A percentile compares a stretch with the other conserved stretches of the same genome.
These are phyloP conservation scores for Beauveria asiatica DNA, from an alignment of 2,329 filamentous ascomycete species.

Conservation along the genomic window DNA sequence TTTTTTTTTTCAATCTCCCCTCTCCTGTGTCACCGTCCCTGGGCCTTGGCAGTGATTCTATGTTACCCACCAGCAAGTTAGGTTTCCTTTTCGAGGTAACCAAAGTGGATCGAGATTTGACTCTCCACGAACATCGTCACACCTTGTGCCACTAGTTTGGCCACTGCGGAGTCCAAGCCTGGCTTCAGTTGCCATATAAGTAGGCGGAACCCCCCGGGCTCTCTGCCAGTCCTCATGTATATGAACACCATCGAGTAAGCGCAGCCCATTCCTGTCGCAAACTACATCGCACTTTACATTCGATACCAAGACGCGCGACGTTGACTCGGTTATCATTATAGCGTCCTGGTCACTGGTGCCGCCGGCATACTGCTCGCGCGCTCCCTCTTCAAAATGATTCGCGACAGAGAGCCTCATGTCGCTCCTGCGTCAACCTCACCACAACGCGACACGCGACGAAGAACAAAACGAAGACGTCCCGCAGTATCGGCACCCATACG, in stretches of 20 bases:
- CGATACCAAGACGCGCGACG: not conserved
- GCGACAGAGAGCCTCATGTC: not conserved
- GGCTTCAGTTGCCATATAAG: not conserved
- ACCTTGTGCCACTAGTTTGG: not conserved
- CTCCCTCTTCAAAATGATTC: constrained; percentile 4
- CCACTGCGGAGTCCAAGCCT: not conserved
- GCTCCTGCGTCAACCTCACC: not conserved
- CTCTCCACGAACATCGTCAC: not conserved
- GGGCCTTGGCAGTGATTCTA: not conserved
- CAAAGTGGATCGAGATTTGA: not conserved
- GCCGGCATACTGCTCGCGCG: constrained; percentile 1
- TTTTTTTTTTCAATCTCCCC: not conserved
- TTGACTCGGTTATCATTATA: not conserved
- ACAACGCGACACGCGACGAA: not conserved
- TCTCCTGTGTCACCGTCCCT: not conserved
- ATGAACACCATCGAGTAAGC: constrained; percentile 9
- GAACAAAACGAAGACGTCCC: not conserved
- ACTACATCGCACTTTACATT: not conserved
- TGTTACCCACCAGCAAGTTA: not conserved
- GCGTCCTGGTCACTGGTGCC: not conserved
- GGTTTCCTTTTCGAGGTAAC: not conserved
- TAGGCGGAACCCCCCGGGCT: not conserved
- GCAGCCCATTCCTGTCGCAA: not conserved
- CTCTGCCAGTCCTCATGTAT: not conserved
- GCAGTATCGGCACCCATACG: not conserved